These are phyloP conservation scores for Lantana camara DNA, from an alignment of 257 asterid genomes.

Conservation along the genomic window DNA sequence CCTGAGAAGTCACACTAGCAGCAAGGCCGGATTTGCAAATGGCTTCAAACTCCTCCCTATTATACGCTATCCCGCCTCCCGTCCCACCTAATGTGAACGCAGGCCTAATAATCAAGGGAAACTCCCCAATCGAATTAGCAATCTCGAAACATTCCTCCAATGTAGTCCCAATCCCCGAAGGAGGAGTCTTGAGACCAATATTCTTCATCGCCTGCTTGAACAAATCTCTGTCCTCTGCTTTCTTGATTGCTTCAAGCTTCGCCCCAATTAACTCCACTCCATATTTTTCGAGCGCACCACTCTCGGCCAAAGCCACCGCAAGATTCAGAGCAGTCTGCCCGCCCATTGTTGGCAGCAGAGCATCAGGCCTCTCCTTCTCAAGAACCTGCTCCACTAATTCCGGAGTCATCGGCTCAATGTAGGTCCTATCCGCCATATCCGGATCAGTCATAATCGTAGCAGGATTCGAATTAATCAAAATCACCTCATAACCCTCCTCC, in stretches of 20 bases:
- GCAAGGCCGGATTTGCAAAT: conserved; percentile 94
- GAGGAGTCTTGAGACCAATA: conserved; percentile 93
- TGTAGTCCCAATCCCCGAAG: conserved; percentile 93
- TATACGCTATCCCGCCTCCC: conserved; percentile 98
- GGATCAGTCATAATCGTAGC: conserved; percentile 99
- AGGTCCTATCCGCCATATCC: conserved; percentile 85
- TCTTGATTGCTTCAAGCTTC: conserved; percentile 90
- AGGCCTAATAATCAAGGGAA: conserved; percentile 91
- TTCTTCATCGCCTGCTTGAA: conserved; percentile 92
- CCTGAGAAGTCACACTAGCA: conserved; percentile 93
- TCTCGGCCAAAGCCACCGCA: conserved; percentile 91
- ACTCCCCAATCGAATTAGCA: conserved; percentile 83
- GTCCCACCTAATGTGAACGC: conserved; percentile 97
- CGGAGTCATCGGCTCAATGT: conserved; percentile 97
- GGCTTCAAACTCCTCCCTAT: conserved; percentile 90
- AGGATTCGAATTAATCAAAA: conserved; percentile 89
- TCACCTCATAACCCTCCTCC: conserved; percentile 96
- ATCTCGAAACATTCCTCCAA: conserved; percentile 83
- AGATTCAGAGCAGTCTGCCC: conserved; percentile 98
- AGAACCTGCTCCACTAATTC: conserved; percentile 95
- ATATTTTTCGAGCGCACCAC: conserved; percentile 90
- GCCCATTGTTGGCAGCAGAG: conserved; percentile 95
- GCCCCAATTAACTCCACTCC: conserved; percentile 98
- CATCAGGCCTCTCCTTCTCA: conserved; percentile 94
- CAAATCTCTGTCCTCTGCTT: conserved; percentile 96